Base-by-base conservation (phyloP, 2,329 filamentous ascomycete species). In the Apiospora saccharicola region DNA sequence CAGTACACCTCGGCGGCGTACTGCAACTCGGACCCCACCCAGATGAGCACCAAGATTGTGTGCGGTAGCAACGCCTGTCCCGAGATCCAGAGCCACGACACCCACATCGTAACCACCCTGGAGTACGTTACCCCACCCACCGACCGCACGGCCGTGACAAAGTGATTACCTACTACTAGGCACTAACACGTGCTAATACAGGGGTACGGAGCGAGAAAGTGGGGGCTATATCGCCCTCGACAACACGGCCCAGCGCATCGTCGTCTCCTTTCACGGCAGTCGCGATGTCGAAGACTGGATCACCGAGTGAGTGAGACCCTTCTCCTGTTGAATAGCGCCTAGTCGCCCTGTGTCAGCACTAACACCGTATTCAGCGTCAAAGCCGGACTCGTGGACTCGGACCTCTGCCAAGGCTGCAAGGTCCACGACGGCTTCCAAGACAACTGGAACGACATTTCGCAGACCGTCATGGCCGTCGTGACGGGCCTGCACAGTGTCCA, bases 371-470 rank as follows among this genome's bases (percentile, higher is more conserved):
- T 13, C 26, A 69, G 68, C 22, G 6, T 46, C 71, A 70, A 51
- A 61, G 71, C 76, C 30, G 47, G 68, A 8, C 49, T 70, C 51
- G 73, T 72, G 49, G 75, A 75, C 64, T 67, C 22, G 22, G 67
- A 69, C 47, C 30, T 75, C 72, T 76, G 74, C 67, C n/a, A 43
- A 10, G 71, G 72, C 10, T 78, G 77, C 69, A 72, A 74, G 34
- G 72, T 79, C 10, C 80, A 80, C 68, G 67, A 67, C 16, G 79
- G 80, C 1, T 81, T 80, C 68, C 71, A 74, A 4, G 67, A 72
- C 0, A 69, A 73, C 6, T 74, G 71, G 44, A 73, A 77, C 3
- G 76, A 77, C 24, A 74, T 61, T 37, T 22, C 43, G 8, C 68
- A 72, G 1, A 69, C 70, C 10, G 72, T 80, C 47, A 64, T 78